These are phyloP conservation scores for Coniella vitis DNA, from an alignment of 2,329 filamentous ascomycete species.

Conservation along the genomic window DNA sequence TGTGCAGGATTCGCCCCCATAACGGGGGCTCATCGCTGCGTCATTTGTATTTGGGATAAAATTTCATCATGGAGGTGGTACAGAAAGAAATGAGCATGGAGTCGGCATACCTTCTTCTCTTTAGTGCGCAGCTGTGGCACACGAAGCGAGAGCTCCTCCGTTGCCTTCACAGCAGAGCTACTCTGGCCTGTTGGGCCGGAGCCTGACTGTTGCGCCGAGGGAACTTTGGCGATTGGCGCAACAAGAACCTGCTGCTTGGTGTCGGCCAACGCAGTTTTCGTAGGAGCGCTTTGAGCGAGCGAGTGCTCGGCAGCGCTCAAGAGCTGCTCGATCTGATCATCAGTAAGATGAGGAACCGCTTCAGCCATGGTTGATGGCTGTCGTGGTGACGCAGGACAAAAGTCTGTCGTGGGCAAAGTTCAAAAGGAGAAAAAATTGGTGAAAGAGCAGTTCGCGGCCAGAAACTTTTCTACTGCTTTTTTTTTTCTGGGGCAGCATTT, in stretches of 20 bases:
- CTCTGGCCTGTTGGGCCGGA: background rate
- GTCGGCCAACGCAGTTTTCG: background rate
- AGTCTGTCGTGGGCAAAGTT: background rate
- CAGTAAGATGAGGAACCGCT: slow-evolving; percentile 4
- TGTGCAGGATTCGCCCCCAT: slow-evolving; percentile 68
- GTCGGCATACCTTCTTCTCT: slow-evolving; percentile 26
- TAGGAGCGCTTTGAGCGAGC: slow-evolving; percentile 2
- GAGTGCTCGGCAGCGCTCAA: slow-evolving; percentile 10
- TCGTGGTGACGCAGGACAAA: slow-evolving; percentile 8
- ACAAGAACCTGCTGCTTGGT: slow-evolving; percentile 6
- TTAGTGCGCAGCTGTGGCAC: slow-evolving; percentile 22
- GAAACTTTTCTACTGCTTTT: slow-evolving; percentile 11
- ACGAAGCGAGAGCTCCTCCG: slow-evolving; percentile 24
- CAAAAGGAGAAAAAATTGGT: background rate
- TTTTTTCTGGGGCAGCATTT: background rate
- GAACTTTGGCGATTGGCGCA: slow-evolving; percentile 8
- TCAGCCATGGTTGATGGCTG: slow-evolving; percentile 12
- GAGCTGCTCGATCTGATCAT: slow-evolving; percentile 12
- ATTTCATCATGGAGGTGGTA: slow-evolving; percentile 63
- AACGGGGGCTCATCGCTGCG: slow-evolving; percentile 68
- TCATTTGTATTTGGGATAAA: slow-evolving; percentile 64
- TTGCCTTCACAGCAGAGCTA: slow-evolving; percentile 15
- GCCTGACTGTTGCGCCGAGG: slow-evolving; percentile 12
- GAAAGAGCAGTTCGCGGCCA: background rate
- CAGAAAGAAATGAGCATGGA: background rate